A percentile compares a stretch with the other conserved stretches of the same genome.
Evolutionary conservation across 2,329 filamentous ascomycete genomes (phyloP).

Genomic region (Fusarium stilboides): DNA sequence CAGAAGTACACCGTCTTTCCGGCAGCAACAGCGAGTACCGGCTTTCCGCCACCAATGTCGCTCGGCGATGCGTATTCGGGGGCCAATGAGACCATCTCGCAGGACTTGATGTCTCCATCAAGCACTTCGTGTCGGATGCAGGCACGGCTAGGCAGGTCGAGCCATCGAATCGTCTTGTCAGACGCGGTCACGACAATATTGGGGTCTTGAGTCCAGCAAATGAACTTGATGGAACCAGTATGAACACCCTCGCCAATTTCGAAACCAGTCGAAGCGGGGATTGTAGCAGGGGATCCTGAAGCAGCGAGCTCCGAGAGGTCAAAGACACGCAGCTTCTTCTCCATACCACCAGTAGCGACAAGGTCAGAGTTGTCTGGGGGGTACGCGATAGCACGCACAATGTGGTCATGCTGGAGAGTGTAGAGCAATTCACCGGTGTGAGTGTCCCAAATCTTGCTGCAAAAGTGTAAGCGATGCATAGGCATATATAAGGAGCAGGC

Average conservation of each 20-base stretch:
- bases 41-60: conserved; percentile 77
- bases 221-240: conserved; percentile 91
- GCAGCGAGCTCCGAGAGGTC: conserved; percentile 78
- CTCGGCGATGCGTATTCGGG: conserved; percentile 70
- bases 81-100: conserved; percentile 84
- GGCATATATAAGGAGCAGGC: conserved; percentile 50
- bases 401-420: conserved; percentile 92
- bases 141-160: conserved; percentile 84
- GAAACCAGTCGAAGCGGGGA: conserved; percentile 76
- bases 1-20: conserved; percentile 96
- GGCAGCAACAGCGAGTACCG: conserved; percentile 90
- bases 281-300: conserved; percentile 60
- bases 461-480: conserved; percentile 49
- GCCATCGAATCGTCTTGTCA: conserved; percentile 95
- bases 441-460: conserved; percentile 96
- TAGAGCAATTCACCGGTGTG: conserved; percentile 91
- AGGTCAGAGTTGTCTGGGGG: conserved; percentile 85
- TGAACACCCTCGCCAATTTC: conserved; percentile 92
- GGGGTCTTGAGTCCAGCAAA: conserved; percentile 92
- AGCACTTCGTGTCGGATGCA: conserved; percentile 84
- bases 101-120: conserved; percentile 90
- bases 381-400: conserved; percentile 94
- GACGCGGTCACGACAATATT: conserved; percentile 93
- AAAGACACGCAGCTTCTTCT: conserved; percentile 96
- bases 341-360: conserved; percentile 92